phyloP scores from a whole-genome alignment of 495 filamentous ascomycete genomes.

The Neurospora hispaniola region DNA sequence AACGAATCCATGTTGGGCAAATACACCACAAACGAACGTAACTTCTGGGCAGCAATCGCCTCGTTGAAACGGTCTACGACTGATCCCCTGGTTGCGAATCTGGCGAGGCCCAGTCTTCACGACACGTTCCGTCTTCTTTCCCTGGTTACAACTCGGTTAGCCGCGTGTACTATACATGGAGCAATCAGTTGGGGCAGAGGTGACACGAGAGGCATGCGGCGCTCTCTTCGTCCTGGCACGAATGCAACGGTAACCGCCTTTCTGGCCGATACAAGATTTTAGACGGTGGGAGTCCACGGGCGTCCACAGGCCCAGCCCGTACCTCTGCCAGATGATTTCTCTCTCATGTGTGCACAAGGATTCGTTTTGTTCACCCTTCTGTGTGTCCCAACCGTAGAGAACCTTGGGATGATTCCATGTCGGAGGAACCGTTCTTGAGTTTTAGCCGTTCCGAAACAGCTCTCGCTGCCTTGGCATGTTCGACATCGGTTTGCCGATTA shows the following conservation, averaged over 20 bases:
- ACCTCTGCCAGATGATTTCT: conserved; percentile 4
- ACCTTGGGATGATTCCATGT: background rate
- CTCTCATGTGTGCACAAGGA: background rate
- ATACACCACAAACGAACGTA: background rate
- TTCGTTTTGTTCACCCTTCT: background rate
- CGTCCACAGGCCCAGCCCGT: background rate
- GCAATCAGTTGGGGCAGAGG: background rate
- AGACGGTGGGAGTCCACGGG: background rate
- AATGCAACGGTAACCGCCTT: conserved; percentile 2
- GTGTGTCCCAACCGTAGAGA: background rate
- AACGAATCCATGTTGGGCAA: background rate
- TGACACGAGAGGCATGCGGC: conserved; percentile 3
- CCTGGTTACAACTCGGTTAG: background rate
- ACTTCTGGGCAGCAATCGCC: background rate
- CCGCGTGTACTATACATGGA: background rate
- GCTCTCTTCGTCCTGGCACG: conserved; percentile 6
- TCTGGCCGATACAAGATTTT: conserved; percentile 2
- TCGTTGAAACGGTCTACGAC: background rate
- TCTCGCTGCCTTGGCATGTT: background rate
- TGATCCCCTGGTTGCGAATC: background rate
- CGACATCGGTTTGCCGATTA: background rate
- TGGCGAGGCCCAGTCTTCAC: background rate
- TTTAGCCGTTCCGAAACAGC: background rate
- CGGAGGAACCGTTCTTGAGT: background rate
- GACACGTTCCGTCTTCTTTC: background rate